Evolutionary conservation across 1,284 basidiomycete genomes (phyloP).

Genomic region (Tilletia caries): DNA sequence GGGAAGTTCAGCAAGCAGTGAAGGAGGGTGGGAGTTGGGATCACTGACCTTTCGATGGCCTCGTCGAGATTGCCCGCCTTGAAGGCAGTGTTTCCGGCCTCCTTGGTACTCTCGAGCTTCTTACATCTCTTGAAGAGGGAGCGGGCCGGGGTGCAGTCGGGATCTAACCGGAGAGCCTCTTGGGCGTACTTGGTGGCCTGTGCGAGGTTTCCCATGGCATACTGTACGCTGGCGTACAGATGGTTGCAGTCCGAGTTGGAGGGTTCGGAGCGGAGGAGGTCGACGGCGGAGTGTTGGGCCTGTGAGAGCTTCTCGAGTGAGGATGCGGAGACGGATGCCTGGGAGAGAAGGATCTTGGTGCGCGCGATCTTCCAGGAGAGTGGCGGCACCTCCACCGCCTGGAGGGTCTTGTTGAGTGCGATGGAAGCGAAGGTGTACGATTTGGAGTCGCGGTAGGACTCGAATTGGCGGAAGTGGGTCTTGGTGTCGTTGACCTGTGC

Average conservation of each 20-base stretch:
- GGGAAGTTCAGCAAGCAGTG: not conserved
- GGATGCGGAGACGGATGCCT: constrained; percentile 1
- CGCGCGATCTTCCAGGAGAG: constrained; percentile 34
- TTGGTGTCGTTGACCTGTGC: constrained; percentile 33
- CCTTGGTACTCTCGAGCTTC: constrained; percentile 75
- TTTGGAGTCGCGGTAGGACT: constrained; percentile 64
- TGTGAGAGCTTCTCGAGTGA: constrained; percentile 32
- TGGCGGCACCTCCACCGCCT: constrained; percentile 31
- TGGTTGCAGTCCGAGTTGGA: constrained; percentile 77
- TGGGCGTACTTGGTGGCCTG: constrained; percentile 70
- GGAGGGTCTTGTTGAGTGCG: constrained; percentile 43
- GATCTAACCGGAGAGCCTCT: constrained; percentile 73
- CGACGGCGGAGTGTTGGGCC: constrained; percentile 58
- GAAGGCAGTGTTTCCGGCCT: constrained; percentile 76
- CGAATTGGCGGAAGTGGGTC: constrained; percentile 58
- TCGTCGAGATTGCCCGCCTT: constrained; percentile 65
- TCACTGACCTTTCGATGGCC: constrained; percentile 61
- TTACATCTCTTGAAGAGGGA: constrained; percentile 71
- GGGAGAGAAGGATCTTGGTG: constrained; percentile 32
- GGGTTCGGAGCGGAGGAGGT: constrained; percentile 68
- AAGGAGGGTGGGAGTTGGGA: no score
- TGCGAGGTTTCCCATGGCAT: constrained; percentile 68
- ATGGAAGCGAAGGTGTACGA: constrained; percentile 56
- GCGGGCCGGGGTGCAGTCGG: constrained; percentile 69
- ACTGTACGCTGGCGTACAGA: constrained; percentile 73